These are phyloP conservation scores for Jackrogersella minutella DNA, from an alignment of 495 filamentous ascomycete species.

Conservation along the genomic window DNA sequence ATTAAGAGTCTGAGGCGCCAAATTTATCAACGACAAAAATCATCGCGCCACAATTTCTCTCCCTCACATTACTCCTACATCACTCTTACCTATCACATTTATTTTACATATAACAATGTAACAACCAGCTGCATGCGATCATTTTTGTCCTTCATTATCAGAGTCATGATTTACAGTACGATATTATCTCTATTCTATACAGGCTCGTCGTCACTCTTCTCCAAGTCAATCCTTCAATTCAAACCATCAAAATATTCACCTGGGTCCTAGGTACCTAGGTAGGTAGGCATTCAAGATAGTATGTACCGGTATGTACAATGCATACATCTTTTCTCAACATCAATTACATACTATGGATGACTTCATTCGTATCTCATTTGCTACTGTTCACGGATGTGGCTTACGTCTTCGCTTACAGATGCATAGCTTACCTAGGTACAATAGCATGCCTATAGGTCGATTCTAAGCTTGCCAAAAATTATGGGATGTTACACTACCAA, in stretches of 20 bases:
- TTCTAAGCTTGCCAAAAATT: no score
- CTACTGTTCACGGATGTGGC: background rate
- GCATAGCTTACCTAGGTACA: background rate
- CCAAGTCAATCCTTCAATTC: no score
- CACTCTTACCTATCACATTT: slow-evolving; percentile 6
- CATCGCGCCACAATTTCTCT: slow-evolving; percentile 14
- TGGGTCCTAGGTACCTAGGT: no score
- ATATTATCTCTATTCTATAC: no score
- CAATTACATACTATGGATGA: background rate
- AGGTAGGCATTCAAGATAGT: no score
- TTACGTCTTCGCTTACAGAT: background rate
- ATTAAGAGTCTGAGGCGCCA: background rate
- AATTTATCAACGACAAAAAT: background rate
- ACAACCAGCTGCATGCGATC: slow-evolving; percentile 1
- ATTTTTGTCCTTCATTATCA: slow-evolving; percentile 10
- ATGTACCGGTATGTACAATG: no score
- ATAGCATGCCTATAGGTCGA: background rate
- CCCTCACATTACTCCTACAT: background rate
- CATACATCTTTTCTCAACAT: background rate
- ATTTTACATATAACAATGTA: background rate
- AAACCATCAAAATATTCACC: no score
- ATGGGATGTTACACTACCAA: slow-evolving; percentile 1
- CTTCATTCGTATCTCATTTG: background rate
- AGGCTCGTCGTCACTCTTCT: no score
- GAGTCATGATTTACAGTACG: background rate